A percentile compares a stretch with the other conserved stretches of the same genome.
Conservation (phyloP, 129 eudicot species). For the Centaurea solstitialis region DNA sequence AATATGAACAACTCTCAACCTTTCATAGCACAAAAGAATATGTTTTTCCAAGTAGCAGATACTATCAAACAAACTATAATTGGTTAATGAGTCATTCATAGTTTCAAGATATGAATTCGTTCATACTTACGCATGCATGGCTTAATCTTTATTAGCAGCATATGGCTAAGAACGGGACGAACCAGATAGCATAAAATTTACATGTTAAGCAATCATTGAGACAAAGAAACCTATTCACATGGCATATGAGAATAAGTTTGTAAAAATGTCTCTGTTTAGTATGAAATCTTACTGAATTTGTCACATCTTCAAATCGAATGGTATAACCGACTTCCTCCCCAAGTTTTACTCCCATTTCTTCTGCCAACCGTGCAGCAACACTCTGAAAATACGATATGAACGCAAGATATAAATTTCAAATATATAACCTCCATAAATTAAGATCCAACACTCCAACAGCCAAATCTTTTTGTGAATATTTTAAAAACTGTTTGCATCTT, state of each 20-base stretch:
- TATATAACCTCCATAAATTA: not conserved
- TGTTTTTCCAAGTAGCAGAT: too few species aligned
- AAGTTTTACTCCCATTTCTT: slow-evolving; percentile 96
- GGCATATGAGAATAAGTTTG: not conserved
- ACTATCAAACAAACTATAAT: too few species aligned
- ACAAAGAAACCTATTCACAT: not conserved
- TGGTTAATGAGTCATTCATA: not conserved
- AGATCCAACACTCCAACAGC: not conserved
- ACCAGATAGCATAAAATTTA: not conserved
- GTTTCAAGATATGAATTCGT: not conserved
- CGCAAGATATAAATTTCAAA: not conserved
- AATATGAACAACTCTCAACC: slow-evolving; percentile 22
- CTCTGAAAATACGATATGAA: slow-evolving; percentile 42
- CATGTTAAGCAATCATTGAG: not conserved
- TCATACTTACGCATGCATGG: not conserved
- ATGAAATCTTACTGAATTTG: slow-evolving; percentile 54
- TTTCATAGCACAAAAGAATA: slow-evolving; percentile 4
- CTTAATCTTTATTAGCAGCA: not conserved
- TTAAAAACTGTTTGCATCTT: not conserved
- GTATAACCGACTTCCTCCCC: slow-evolving; percentile 98
- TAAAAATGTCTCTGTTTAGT: not conserved
- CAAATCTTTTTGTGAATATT: not conserved
- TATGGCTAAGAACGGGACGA: not conserved
- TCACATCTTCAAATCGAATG: slow-evolving; percentile 89
- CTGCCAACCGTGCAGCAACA: slow-evolving; percentile 89